Base-by-base conservation (phyloP, 73 alveolate species). In the Blepharisma japonicum region DNA sequence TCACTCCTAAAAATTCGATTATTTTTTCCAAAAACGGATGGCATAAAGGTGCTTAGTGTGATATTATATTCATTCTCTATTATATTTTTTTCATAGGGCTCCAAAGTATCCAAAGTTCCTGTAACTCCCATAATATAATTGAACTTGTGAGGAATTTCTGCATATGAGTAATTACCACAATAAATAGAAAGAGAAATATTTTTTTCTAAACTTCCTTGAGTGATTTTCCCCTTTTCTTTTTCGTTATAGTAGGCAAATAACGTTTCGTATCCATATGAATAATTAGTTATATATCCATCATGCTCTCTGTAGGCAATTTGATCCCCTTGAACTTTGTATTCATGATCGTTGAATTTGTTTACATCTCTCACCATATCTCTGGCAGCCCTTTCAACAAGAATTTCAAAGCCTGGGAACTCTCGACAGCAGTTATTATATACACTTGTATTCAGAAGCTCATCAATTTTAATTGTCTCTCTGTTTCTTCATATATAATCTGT, bases 21-120 rank as follows among this genome's bases (percentile, higher is more conserved):
- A n/a, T 45, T 45, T 8, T 61, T 21, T 56, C 86, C 85, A 77
- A 77, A 81, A 6, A 81, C 87, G 5, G 79, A 48, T 11, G 87
- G 87, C 77, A 76, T 77, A 45, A 6, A 54, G 18, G 85, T 81
- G 6, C 9, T 5, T 5, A 6, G 4, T 11, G 6, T 42, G 5
- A 78, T 78, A 8, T 78, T 67, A 50, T 78, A 78, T 3, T 5
- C 18, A n/a, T 78, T 9, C 23, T 78, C n/a, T 45, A 78, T 32
- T 4, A 78, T 68, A 4, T 78, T 18, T n/a, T 68, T 45, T 78
- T 78, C 82, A n/a, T 21, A 6, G 6, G 7, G 6, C 39, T 45
- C 39, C 21, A 78, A 39, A 45, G 83, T 27, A 0, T 68, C 32
- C 23, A 78, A 68, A 6, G 86, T 78, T 4, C 86, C 86, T n/a